These are phyloP conservation scores for Gentiana dahurica DNA, from an alignment of 257 asterid genomes.

Conservation along the genomic window DNA sequence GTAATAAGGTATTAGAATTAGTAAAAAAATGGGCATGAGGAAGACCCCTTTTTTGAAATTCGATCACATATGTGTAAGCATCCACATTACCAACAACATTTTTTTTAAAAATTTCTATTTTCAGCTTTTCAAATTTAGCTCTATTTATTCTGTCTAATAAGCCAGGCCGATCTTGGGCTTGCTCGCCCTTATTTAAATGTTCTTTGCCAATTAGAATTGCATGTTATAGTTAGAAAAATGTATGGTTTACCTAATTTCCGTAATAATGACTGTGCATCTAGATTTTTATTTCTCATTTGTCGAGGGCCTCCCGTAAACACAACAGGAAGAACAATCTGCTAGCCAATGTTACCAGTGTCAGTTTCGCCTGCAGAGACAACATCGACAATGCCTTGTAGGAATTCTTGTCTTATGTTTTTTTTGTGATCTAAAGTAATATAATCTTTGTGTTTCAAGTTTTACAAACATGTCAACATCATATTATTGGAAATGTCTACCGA, in stretches of 20 bases:
- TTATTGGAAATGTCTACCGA: too few species aligned
- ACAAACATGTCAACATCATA: not conserved
- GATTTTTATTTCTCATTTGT: not conserved
- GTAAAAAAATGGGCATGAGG: not conserved
- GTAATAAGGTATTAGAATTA: too few species aligned
- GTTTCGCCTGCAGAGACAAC: not conserved
- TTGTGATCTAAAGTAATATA: not conserved
- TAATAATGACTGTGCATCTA: not conserved
- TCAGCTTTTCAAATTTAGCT: not conserved
- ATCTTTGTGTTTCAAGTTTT: not conserved
- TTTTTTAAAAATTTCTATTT: not conserved
- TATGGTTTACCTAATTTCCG: not conserved
- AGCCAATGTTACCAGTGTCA: not conserved
- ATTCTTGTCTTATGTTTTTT: not conserved
- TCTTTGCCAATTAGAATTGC: constrained; percentile 2
- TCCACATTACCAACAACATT: not conserved
- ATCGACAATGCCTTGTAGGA: not conserved
- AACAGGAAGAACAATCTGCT: not conserved
- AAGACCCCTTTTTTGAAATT: not conserved
- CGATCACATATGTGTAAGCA: not conserved
- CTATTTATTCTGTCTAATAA: not conserved
- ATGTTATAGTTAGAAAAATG: not conserved
- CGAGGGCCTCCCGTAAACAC: not conserved
- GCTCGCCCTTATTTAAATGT: not conserved
- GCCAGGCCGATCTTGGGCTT: not conserved